These are phyloP conservation scores for Daldinia caldariorum DNA, from an alignment of 495 filamentous ascomycete genomes.

Conservation along the genomic window DNA sequence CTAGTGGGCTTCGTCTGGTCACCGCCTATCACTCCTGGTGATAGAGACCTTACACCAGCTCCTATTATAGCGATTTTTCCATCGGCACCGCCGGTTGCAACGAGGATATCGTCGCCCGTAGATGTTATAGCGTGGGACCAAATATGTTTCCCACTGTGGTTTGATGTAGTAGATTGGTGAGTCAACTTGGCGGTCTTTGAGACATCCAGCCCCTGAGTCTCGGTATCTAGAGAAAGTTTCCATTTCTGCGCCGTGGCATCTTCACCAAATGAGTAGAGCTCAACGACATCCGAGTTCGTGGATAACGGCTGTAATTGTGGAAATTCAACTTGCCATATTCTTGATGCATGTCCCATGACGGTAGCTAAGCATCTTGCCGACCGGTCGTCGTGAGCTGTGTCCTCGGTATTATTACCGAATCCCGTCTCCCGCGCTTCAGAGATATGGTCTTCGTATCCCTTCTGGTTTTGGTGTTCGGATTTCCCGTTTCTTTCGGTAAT, in stretches of 20 bases:
- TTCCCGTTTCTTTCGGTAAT: conserved; percentile 57
- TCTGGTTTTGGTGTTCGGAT: neutral
- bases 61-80: conserved; percentile 64
- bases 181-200: conserved; percentile 52
- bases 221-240: conserved; percentile 59
- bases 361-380: conserved; percentile 63
- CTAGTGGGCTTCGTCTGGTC: conserved; percentile 7
- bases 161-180: conserved; percentile 62
- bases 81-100: conserved; percentile 91
- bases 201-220: neutral
- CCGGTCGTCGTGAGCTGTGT: conserved; percentile 27
- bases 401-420: conserved; percentile 53
- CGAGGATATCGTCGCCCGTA: conserved; percentile 45
- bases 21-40: neutral
- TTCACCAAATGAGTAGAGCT: conserved; percentile 80
- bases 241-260: conserved; percentile 78
- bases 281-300: conserved; percentile 46
- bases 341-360: conserved; percentile 84
- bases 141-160: conserved; percentile 90
- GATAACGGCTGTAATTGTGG: conserved; percentile 32
- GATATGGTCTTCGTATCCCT: conserved; percentile 36
- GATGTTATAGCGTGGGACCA: conserved; percentile 73
- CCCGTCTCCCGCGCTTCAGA: conserved; percentile 59
- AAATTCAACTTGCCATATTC: conserved; percentile 89
- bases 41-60: conserved; percentile 18